Conservation (phyloP, 495 filamentous ascomycete genomes). For the Opeltia flavorubescens region DNA sequence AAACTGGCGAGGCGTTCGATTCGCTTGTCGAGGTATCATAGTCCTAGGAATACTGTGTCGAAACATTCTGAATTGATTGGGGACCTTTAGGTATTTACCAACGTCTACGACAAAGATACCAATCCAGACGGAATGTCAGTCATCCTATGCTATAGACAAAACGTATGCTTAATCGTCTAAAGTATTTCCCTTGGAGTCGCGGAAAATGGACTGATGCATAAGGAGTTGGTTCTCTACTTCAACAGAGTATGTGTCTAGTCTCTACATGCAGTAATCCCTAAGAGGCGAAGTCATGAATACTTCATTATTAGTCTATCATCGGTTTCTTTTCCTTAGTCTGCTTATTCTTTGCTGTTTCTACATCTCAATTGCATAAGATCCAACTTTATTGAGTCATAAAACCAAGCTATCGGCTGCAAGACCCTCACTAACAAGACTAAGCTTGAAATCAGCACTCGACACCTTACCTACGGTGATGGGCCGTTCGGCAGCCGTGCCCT, state of each 20-base stretch:
- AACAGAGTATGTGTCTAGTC: not conserved
- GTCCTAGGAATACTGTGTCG: no score
- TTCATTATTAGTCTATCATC: not conserved
- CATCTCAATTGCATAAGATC: no score
- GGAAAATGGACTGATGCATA: slow-evolving; percentile 29
- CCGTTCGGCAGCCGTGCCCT: slow-evolving; percentile 16
- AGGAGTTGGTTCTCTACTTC: slow-evolving; percentile 16
- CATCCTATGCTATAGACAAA: not conserved
- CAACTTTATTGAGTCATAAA: no score
- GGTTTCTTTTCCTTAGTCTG: not conserved
- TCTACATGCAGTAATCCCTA: not conserved
- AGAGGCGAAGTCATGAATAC: not conserved
- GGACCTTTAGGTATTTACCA: not conserved
- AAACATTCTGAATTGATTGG: not conserved
- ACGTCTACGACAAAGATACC: not conserved
- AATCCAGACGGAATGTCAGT: slow-evolving; percentile 1
- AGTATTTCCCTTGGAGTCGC: slow-evolving; percentile 26
- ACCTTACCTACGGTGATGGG: slow-evolving; percentile 15
- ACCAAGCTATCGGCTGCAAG: not conserved
- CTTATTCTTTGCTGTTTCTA: no score
- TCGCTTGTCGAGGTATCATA: no score
- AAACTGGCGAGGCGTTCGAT: no score
- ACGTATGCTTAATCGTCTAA: slow-evolving; percentile 3
- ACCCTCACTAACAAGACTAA: not conserved
- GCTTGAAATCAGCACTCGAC: not conserved